Percentiles rank a stretch among this genome's conserved stretches.
Conservation (phyloP, 1,284 basidiomycete species). For the Trametes polyzona region DNA sequence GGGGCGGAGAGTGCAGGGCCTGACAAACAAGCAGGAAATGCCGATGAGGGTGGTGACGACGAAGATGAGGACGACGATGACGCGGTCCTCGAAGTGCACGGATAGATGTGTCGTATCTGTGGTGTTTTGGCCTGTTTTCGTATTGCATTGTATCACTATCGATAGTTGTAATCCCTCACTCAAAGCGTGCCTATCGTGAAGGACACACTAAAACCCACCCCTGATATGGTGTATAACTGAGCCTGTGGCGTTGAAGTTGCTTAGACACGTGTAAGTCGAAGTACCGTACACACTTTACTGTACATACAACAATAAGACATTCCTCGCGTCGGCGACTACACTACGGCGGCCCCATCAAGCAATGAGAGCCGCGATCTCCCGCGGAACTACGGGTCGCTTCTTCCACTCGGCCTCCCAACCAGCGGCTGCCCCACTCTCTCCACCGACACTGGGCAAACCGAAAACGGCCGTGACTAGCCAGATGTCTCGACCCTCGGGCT, state of each 20-base stretch:
- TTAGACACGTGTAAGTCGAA: too few species aligned
- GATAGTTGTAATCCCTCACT: constrained; percentile 7
- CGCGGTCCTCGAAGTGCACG: constrained; percentile 20
- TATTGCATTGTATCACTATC: constrained; percentile 22
- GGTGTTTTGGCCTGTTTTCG: constrained; percentile 1
- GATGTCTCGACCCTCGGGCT: constrained; percentile 42
- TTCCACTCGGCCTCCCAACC: constrained; percentile 61
- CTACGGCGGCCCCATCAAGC: not conserved
- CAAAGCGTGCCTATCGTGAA: too few species aligned
- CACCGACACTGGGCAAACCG: constrained; percentile 53
- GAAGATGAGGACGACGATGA: constrained; percentile 25
- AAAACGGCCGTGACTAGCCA: constrained; percentile 77
- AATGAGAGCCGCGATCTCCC: constrained; percentile 43
- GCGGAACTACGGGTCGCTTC: constrained; percentile 53
- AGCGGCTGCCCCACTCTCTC: constrained; percentile 42
- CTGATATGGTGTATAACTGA: too few species aligned
- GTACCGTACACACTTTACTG: too few species aligned
- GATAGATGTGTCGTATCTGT: not conserved
- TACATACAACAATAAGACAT: too few species aligned
- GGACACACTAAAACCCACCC: too few species aligned
- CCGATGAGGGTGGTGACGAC: constrained; percentile 12
- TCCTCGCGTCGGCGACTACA: too few species aligned
- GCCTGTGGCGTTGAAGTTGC: too few species aligned
- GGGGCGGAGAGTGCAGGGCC: not conserved
- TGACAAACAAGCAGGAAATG: not conserved